Conservation (phyloP, 1,284 basidiomycete genomes). For the Cerrena zonata region DNA sequence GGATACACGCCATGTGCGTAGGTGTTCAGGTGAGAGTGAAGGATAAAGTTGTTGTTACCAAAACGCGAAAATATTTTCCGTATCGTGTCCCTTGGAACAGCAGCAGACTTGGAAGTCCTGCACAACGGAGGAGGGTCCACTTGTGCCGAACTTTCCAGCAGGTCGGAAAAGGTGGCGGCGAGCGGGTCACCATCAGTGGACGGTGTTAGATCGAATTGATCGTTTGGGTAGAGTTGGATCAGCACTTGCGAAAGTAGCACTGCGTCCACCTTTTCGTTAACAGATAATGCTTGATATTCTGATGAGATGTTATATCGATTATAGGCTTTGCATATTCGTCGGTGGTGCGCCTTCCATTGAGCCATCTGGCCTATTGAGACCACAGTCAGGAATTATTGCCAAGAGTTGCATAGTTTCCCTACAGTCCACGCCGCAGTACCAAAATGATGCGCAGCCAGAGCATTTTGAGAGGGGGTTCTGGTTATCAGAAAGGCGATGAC, state of each 20-base stretch:
- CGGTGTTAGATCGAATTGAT: slow-evolving; percentile 1
- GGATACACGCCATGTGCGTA: slow-evolving; percentile 70
- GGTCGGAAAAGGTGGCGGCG: slow-evolving; percentile 39
- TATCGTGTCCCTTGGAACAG: slow-evolving; percentile 21
- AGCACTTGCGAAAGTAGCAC: slow-evolving; percentile 58
- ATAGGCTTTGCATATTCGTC: slow-evolving; percentile 55
- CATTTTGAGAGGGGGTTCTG: slow-evolving; percentile 41
- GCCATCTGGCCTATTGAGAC: slow-evolving; percentile 52
- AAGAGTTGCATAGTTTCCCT: slow-evolving; percentile 19
- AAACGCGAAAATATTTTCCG: slow-evolving; percentile 50
- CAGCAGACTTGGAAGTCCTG: slow-evolving; percentile 11
- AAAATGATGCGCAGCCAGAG: slow-evolving; percentile 60
- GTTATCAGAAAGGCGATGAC: slow-evolving; percentile 33
- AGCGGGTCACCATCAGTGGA: slow-evolving; percentile 6
- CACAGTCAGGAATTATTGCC: neutral
- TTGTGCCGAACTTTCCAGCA: slow-evolving; percentile 42
- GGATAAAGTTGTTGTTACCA: slow-evolving; percentile 70
- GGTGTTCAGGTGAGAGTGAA: slow-evolving; percentile 63
- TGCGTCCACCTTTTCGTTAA: slow-evolving; percentile 53
- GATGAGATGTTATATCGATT: slow-evolving; percentile 40
- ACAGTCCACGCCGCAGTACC: slow-evolving; percentile 66
- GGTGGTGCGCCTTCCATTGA: slow-evolving; percentile 63
- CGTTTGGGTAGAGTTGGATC: slow-evolving; percentile 31
- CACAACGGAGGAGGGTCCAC: slow-evolving; percentile 20
- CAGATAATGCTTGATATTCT: slow-evolving; percentile 41